A percentile compares a stretch with the other conserved stretches of the same genome.
Conservation (phyloP, 2,329 filamentous ascomycete genomes). For the Magnaporthiopsis incrustans region DNA sequence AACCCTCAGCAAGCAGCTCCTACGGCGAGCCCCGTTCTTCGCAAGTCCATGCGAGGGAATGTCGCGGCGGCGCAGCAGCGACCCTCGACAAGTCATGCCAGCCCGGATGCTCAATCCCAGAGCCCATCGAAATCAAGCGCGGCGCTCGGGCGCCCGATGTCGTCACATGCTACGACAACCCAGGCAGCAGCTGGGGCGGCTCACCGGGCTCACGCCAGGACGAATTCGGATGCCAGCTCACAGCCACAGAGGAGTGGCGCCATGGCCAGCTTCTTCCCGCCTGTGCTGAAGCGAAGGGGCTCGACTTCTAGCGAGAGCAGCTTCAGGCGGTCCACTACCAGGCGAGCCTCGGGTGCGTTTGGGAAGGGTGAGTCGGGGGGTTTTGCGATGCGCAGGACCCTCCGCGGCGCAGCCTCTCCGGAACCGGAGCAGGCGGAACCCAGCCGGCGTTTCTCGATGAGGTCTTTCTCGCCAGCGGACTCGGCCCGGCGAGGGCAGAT, state of each 20-base stretch:
- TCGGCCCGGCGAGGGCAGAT: constrained; percentile 34
- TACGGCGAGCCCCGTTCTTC: constrained; percentile 21
- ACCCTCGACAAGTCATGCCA: no score
- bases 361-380: constrained; percentile 25
- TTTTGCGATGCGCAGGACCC: constrained; percentile 62
- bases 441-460: constrained; percentile 51
- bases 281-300: constrained; percentile 40
- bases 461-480: constrained; percentile 60
- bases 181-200: constrained; percentile 3
- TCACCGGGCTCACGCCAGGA: constrained; percentile 6
- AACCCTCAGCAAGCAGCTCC: constrained; percentile 12
- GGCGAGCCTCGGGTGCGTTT: background rate
- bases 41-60: constrained; percentile 19
- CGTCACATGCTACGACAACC: background rate
- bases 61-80: constrained; percentile 6
- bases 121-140: background rate
- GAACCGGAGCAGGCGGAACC: constrained; percentile 9
- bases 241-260: background rate
- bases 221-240: constrained; percentile 3
- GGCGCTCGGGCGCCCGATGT: background rate
- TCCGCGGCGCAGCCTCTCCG: constrained; percentile 47
- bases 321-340: constrained; percentile 52
- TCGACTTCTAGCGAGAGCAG: constrained; percentile 73
- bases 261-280: constrained; percentile 17
- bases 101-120: constrained; percentile 7